Conservation (phyloP, 257 asterid genomes). For the Catharanthus roseus region DNA sequence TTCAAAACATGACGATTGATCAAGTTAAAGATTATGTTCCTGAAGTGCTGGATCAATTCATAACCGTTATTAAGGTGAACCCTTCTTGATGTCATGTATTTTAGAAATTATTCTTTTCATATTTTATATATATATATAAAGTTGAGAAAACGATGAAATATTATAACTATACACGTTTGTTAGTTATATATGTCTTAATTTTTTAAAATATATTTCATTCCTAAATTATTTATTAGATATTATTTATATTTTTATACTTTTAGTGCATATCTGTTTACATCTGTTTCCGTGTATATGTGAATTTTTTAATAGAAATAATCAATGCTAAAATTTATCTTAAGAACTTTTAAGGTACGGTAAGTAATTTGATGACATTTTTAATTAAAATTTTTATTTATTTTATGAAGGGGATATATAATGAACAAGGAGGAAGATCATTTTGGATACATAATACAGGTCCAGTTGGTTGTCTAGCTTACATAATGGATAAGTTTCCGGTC, state of each 20-base stretch:
- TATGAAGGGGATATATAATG: constrained; percentile 10
- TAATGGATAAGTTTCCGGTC: constrained; percentile 43
- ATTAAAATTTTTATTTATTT: background rate
- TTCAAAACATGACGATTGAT: constrained; percentile 66
- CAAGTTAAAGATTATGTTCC: constrained; percentile 73
- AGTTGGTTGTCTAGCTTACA: constrained; percentile 71
- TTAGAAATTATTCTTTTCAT: background rate
- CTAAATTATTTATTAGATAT: too few relatives aligned
- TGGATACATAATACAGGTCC: constrained; percentile 98
- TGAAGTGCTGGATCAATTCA: constrained; percentile 62
- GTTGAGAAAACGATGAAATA: too few relatives aligned
- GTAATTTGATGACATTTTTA: background rate
- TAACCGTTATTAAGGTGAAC: constrained; percentile 49
- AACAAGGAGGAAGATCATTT: constrained; percentile 27
- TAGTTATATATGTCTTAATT: too few relatives aligned
- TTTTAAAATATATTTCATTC: too few relatives aligned
- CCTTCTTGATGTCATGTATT: background rate
- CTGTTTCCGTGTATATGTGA: too few relatives aligned
- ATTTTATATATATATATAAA: too few relatives aligned
- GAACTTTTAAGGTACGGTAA: too few relatives aligned
- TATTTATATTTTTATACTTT: too few relatives aligned
- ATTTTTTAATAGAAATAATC: too few relatives aligned
- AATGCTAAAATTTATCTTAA: too few relatives aligned
- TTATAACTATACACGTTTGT: too few relatives aligned
- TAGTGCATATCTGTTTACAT: too few relatives aligned